Evolutionary conservation across 179 eudicot species (phyloP).

Genomic region (Gypsophila paniculata): DNA sequence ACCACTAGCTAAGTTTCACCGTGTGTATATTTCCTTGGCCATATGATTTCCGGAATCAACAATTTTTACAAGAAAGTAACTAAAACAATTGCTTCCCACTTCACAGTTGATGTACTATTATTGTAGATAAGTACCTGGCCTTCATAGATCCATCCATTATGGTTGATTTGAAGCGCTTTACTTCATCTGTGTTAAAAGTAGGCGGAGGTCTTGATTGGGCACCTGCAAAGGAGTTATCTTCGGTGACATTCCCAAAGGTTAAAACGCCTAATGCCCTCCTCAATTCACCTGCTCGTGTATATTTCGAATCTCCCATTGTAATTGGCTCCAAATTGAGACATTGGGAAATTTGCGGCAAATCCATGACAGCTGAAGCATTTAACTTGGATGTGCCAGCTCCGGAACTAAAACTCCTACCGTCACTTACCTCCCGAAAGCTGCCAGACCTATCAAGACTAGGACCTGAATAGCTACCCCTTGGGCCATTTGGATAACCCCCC

Average conservation of each 20-base stretch:
- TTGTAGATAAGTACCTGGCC: slow-evolving; percentile 43
- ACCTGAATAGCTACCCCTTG: slow-evolving; percentile 49
- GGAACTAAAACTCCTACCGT: slow-evolving; percentile 48
- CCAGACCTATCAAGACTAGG: slow-evolving; percentile 66
- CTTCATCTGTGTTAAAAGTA: slow-evolving; percentile 49
- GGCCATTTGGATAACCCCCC: slow-evolving; percentile 54
- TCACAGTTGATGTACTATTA: neutral
- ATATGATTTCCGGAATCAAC: neutral
- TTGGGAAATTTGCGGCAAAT: slow-evolving; percentile 49
- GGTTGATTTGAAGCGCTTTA: slow-evolving; percentile 57
- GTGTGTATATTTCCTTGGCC: slow-evolving; percentile 1
- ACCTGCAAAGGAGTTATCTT: slow-evolving; percentile 60
- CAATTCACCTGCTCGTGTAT: slow-evolving; percentile 52
- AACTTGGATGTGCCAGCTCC: slow-evolving; percentile 46
- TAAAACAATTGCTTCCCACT: neutral
- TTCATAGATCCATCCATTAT: slow-evolving; percentile 49
- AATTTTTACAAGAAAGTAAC: neutral
- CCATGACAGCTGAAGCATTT: slow-evolving; percentile 34
- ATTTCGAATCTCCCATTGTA: slow-evolving; percentile 45
- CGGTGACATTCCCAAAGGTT: slow-evolving; percentile 48
- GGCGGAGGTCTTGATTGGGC: slow-evolving; percentile 54
- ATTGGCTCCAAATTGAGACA: slow-evolving; percentile 65
- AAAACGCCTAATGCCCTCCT: slow-evolving; percentile 51
- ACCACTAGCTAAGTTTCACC: neutral
- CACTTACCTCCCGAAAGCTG: slow-evolving; percentile 73